Evolutionary conservation across 73 alveolate genomes (phyloP).

Genomic region (Chromera velia): DNA sequence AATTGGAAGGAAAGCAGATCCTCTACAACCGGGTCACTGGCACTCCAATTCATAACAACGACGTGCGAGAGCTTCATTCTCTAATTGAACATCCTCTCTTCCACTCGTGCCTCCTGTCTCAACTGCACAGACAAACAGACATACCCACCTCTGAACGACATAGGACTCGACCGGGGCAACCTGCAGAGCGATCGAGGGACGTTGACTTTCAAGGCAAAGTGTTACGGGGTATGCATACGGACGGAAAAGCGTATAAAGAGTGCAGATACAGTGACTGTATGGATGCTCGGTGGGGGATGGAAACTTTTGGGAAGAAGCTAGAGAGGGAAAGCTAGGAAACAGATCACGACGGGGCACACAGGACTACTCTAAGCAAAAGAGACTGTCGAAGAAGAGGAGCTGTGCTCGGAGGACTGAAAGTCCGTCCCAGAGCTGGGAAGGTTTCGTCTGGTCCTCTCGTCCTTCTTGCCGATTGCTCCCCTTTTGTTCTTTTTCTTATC

Average conservation of each 20-base stretch:
- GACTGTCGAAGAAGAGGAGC: conserved; percentile 19
- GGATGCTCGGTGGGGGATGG: not conserved
- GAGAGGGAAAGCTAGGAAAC: not conserved
- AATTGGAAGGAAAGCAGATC: too few relatives aligned
- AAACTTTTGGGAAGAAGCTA: not conserved
- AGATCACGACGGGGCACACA: not conserved
- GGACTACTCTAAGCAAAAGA: not conserved
- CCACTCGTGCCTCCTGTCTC: too few relatives aligned
- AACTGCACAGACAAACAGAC: too few relatives aligned
- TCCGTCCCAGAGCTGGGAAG: too few relatives aligned
- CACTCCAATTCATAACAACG: too few relatives aligned
- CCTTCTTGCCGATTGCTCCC: too few relatives aligned
- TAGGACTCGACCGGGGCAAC: not conserved
- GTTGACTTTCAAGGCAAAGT: not conserved
- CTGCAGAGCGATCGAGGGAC: not conserved
- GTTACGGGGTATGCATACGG: not conserved
- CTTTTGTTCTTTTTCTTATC: too few relatives aligned
- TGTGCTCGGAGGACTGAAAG: too few relatives aligned
- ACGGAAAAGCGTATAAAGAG: not conserved
- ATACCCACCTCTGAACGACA: not conserved
- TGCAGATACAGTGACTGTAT: not conserved
- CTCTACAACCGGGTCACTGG: too few relatives aligned
- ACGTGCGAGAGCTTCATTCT: too few relatives aligned
- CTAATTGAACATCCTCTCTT: too few relatives aligned
- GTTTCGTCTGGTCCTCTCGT: too few relatives aligned